Evolutionary conservation across 345 rosid species (phyloP).

Genomic region (Populus euphratica): DNA sequence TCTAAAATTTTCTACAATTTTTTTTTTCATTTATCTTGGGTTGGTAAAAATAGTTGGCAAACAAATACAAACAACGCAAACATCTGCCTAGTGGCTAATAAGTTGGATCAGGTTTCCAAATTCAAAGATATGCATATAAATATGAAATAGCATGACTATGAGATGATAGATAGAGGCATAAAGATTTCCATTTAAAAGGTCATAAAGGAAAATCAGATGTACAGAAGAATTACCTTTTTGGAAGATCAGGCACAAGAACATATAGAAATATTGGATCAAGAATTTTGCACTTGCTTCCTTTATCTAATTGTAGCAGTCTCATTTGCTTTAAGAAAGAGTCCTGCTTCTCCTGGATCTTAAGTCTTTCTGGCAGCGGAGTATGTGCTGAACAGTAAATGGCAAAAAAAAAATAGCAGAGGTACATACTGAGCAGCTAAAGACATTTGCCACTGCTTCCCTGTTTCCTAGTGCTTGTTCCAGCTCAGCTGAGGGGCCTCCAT

Average conservation of each 20-base stretch:
- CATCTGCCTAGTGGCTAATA: background rate
- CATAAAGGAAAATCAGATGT: background rate
- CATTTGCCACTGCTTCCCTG: slow-evolving; percentile 86
- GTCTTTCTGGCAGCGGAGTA: slow-evolving; percentile 53
- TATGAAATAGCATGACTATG: background rate
- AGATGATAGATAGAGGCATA: background rate
- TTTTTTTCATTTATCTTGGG: background rate
- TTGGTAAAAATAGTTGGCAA: background rate
- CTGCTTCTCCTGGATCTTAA: slow-evolving; percentile 56
- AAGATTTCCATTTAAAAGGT: background rate
- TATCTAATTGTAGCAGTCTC: slow-evolving; percentile 36
- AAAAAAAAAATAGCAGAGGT: slow-evolving; percentile 56
- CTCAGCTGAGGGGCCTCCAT: slow-evolving; percentile 63
- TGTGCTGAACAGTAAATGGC: slow-evolving; percentile 64
- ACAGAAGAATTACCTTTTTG: slow-evolving; percentile 60
- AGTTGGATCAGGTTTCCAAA: background rate
- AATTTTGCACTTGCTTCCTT: slow-evolving; percentile 22
- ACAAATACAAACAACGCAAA: background rate
- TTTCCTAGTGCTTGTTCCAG: slow-evolving; percentile 74
- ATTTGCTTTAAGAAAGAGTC: slow-evolving; percentile 40
- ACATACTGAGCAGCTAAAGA: slow-evolving; percentile 67
- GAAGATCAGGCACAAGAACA: slow-evolving; percentile 80
- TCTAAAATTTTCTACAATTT: background rate
- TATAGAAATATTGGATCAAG: slow-evolving; percentile 61
- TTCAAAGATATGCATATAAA: background rate